These are phyloP conservation scores for Aphanoascus verrucosus DNA, from an alignment of 2,329 filamentous ascomycete genomes.

Conservation along the genomic window DNA sequence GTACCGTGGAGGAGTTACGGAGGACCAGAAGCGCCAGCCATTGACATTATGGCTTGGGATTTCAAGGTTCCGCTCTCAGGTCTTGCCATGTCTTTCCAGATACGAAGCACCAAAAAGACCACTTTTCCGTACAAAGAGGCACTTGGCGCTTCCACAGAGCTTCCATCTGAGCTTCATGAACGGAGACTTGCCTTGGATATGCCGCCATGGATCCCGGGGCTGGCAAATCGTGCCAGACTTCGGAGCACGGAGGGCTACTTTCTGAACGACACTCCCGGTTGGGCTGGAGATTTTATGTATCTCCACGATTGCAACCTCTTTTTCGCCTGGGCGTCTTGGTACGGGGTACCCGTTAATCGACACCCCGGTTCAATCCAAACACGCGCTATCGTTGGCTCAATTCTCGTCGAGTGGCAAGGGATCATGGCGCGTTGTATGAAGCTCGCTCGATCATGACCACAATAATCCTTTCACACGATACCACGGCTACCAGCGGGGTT, in stretches of 20 bases:
- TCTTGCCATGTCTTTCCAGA: too few relatives aligned
- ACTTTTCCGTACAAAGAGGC: too few relatives aligned
- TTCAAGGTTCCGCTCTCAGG: constrained; percentile 1
- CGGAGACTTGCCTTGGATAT: neutral
- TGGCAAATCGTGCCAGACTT: neutral
- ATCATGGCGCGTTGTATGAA: constrained; percentile 4
- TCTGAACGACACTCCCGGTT: too few relatives aligned
- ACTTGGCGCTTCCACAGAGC: constrained; percentile 1
- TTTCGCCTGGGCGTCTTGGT: constrained; percentile 6
- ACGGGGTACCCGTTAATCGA: neutral
- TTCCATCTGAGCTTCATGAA: neutral
- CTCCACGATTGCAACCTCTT: constrained; percentile 4
- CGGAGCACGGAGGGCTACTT: too few relatives aligned
- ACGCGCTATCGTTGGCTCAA: constrained; percentile 4
- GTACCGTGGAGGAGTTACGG: neutral
- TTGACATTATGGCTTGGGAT: neutral
- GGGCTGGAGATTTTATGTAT: neutral
- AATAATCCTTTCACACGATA: constrained; percentile 1
- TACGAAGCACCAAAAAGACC: too few relatives aligned
- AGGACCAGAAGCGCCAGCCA: too few relatives aligned
- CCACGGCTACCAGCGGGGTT: constrained; percentile 15
- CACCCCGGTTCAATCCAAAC: neutral
- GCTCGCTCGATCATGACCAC: neutral
- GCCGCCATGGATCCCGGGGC: neutral
- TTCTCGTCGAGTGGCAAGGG: constrained; percentile 7